Evolutionary conservation across 2,329 filamentous ascomycete species (phyloP), one percentile per base, ranked within the genome.

Genomic region (Colletotrichum tamarilloi): DNA sequence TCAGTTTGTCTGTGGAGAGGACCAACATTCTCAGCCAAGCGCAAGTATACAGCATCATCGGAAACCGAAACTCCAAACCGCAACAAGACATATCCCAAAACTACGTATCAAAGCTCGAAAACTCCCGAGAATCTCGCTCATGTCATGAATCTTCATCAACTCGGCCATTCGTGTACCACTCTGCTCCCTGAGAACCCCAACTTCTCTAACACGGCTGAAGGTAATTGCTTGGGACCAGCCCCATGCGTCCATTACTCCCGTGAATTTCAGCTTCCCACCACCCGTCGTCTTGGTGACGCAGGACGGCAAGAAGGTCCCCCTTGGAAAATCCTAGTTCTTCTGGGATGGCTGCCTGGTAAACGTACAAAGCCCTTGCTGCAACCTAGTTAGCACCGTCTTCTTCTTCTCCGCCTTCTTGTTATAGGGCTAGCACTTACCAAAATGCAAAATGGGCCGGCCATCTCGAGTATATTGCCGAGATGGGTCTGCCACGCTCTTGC

Each of bases 261-360:
- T 95, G 94, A 53, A 98, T 91, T 82, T 98, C 96, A 14, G 97
- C 97, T 85, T 99, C 97, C 97, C 97, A 99, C 97, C 97, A 99
- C 24, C 97, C 97, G 80, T 99, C 97, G 81, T 99, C 97, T 84
- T 99, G 97, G 79, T 97, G 91, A 73, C 95, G 90, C 59, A 98
- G 86, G 16, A 99, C 92, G 2, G 96, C 95, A 16, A 99, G 87
- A 72, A 96, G 91, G 80, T 99, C 97, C 60, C 95, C 95, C 85
- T 99, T 99, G 59, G 88, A 88, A 82, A 99, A 99, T 16, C 93
- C 93, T 24, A 99, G 86, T 83, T 99, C 97, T 81, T 98, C 97
- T 0, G 96, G 95, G 72, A 99, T 99, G 26, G 95, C 96, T 2
- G 97, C 95, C 79, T 93, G 92, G 82, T 99, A 99, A 86, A 94